Evolutionary conservation across 2,329 filamentous ascomycete species (phyloP).

Genomic region (Penicillium sp.): DNA sequence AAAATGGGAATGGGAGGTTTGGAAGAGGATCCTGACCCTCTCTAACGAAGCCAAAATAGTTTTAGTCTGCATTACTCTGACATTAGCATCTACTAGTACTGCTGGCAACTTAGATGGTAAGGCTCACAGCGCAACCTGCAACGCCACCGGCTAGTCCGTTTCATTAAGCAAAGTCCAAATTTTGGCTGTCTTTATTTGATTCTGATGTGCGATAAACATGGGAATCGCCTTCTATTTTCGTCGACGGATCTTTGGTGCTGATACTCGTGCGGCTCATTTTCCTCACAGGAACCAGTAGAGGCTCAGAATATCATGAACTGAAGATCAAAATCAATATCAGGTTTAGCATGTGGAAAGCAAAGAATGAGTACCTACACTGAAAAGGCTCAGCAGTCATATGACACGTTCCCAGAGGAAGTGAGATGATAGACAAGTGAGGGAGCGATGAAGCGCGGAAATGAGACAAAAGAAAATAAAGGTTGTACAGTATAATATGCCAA

Average conservation of each 20-base stretch:
- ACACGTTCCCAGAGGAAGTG: neutral
- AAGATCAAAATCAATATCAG: neutral
- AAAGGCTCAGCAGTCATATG: neutral
- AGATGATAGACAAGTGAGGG: neutral
- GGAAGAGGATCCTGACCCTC: constrained; percentile 5
- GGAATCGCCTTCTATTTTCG: neutral
- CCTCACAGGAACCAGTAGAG: too few relatives aligned
- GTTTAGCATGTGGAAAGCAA: too few relatives aligned
- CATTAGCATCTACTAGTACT: neutral
- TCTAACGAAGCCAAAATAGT: constrained; percentile 3
- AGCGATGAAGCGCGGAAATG: neutral
- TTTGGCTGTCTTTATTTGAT: constrained; percentile 53
- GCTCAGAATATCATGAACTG: neutral
- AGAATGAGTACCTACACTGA: neutral
- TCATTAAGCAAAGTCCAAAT: constrained; percentile 75
- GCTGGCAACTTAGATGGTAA: neutral
- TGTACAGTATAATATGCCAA: too few relatives aligned
- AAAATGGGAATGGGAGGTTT: constrained; percentile 1
- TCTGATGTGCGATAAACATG: neutral
- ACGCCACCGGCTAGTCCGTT: constrained; percentile 82
- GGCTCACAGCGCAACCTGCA: constrained; percentile 79
- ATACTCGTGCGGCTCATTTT: neutral
- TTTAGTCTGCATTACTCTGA: neutral
- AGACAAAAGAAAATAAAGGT: too few relatives aligned
- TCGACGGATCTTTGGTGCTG: neutral